Percentiles rank a stretch among this genome's conserved stretches.
Evolutionary conservation across 768 basidiomycete genomes (phyloP).

Genomic region (Nevesoporus exiguus): DNA sequence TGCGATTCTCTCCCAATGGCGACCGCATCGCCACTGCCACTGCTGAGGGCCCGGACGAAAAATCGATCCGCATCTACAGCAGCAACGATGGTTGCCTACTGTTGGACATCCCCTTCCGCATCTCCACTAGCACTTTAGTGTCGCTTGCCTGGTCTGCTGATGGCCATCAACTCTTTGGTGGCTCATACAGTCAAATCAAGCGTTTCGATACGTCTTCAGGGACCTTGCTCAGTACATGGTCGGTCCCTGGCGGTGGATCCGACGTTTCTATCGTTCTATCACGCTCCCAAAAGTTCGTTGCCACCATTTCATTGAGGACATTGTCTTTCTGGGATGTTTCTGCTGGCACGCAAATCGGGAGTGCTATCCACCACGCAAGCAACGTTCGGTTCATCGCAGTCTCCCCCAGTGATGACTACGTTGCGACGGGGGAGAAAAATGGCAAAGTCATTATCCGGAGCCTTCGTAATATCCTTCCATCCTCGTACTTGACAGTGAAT

Average conservation of each 20-base stretch:
- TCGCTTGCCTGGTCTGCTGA: constrained; percentile 4
- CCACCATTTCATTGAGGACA: accelerated
- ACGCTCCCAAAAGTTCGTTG: neutral
- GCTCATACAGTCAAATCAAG: neutral
- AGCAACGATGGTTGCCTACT: neutral
- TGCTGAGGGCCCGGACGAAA: no score
- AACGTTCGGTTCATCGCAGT: neutral
- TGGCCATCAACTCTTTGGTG: constrained; percentile 3
- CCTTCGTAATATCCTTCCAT: neutral
- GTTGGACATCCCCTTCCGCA: neutral
- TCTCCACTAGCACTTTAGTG: neutral
- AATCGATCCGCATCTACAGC: constrained; percentile 6
- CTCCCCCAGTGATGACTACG: neutral
- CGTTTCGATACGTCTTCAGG: constrained; percentile 5
- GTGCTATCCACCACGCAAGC: neutral
- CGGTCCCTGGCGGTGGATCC: neutral
- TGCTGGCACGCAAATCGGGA: neutral
- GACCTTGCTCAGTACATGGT: neutral
- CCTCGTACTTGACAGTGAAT: neutral
- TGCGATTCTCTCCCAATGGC: neutral
- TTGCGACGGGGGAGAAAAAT: neutral
- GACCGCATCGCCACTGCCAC: constrained; percentile 1
- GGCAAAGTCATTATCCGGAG: neutral
- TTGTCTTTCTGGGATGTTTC: constrained; percentile 1
- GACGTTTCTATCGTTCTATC: neutral